Evolutionary conservation across 2,329 filamentous ascomycete genomes (phyloP).

Genomic region (Microdochium bolleyi): DNA sequence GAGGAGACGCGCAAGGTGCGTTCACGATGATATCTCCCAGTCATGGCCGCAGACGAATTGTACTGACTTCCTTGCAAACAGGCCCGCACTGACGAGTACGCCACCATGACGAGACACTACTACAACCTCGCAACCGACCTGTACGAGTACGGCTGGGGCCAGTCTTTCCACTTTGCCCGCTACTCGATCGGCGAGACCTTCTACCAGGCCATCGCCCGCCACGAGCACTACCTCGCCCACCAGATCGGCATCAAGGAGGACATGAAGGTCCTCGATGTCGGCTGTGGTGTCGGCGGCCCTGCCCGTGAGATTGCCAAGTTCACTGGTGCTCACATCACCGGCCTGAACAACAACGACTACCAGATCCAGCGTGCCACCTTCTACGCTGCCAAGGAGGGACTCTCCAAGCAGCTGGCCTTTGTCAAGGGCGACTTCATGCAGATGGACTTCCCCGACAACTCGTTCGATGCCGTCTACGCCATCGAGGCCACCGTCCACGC

Average conservation of each 20-base stretch:
- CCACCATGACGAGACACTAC: conserved; percentile 85
- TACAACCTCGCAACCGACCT: conserved; percentile 96
- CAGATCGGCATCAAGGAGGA: conserved; percentile 77
- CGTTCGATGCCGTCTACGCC: conserved; percentile 90
- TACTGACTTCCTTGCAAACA: conserved; percentile 26
- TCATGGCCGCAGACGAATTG: background rate
- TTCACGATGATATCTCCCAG: background rate
- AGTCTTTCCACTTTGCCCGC: conserved; percentile 96
- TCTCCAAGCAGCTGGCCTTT: conserved; percentile 73
- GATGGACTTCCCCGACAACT: conserved; percentile 90
- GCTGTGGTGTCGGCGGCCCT: conserved; percentile 92
- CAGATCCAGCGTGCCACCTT: conserved; percentile 89
- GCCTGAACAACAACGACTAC: conserved; percentile 99
- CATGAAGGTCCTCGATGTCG: conserved; percentile 90
- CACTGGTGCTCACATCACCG: conserved; percentile 78
- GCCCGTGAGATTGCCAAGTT: conserved; percentile 96
- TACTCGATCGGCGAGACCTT: conserved; percentile 84
- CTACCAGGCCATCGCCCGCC: conserved; percentile 83
- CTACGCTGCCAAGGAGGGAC: conserved; percentile 75
- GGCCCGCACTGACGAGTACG: conserved; percentile 81
- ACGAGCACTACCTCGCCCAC: conserved; percentile 95
- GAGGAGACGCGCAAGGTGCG: conserved; percentile 67
- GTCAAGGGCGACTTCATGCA: conserved; percentile 99
- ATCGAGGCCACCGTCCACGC: conserved; percentile 97
- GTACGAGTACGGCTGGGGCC: conserved; percentile 95